phyloP scores from a whole-genome alignment of 495 filamentous ascomycete species.

The Penicillium herquei region DNA sequence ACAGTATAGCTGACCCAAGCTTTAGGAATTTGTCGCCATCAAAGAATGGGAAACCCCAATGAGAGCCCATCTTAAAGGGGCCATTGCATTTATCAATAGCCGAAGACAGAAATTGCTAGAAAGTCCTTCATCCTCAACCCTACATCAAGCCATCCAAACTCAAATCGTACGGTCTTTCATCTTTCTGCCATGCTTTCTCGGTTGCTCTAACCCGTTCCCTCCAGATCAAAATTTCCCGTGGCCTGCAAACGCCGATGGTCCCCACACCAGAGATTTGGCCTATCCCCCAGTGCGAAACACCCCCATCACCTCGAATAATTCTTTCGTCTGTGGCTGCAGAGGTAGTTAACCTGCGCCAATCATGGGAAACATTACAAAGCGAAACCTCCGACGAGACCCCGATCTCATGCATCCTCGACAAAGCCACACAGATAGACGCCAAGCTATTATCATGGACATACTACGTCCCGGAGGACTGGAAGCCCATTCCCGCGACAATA shows the following conservation, averaged over 20 bases:
- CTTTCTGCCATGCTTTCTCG: neutral
- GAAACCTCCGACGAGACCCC: conserved; percentile 7
- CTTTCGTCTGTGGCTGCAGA: conserved; percentile 23
- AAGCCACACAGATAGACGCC: conserved; percentile 28
- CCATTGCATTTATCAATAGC: conserved; percentile 34
- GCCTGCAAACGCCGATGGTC: conserved; percentile 21
- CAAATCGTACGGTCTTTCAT: conserved; percentile 29
- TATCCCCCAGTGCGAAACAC: conserved; percentile 11
- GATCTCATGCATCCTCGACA: conserved; percentile 18
- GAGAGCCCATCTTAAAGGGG: conserved; percentile 34
- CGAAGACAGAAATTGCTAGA: conserved; percentile 14
- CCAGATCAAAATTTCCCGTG: conserved; percentile 30
- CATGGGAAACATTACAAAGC: conserved; percentile 20
- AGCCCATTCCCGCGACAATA: conserved; percentile 24
- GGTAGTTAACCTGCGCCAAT: conserved; percentile 28
- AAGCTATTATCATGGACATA: conserved; percentile 30
- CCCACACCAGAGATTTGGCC: conserved; percentile 31
- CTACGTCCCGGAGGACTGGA: conserved; percentile 31
- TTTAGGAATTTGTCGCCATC: conserved; percentile 32
- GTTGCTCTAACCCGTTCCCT: neutral
- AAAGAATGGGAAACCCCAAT: conserved; percentile 22
- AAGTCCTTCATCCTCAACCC: conserved; percentile 12
- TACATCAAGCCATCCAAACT: conserved; percentile 28
- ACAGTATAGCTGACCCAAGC: neutral
- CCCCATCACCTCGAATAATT: conserved; percentile 20